A percentile compares a stretch with the other conserved stretches of the same genome.
phyloP scores from a whole-genome alignment of 257 asterid species.

The Vinca minor region DNA sequence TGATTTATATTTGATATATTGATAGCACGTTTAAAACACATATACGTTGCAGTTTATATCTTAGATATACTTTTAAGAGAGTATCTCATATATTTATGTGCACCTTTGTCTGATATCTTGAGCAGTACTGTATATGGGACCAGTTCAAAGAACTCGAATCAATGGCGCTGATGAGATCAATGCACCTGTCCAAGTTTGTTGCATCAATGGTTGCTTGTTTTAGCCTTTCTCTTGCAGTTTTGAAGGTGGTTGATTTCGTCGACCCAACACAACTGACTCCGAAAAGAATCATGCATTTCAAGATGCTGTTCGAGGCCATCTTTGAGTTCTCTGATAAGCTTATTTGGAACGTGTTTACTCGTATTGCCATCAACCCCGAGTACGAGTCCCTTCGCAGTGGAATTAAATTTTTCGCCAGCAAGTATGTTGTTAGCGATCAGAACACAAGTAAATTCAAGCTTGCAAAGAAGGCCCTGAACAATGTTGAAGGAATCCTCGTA shows the following conservation, averaged over 20 bases:
- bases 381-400: conserved; percentile 65
- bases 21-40: too few species aligned
- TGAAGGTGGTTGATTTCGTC: conserved; percentile 62
- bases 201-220: conserved; percentile 72
- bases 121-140: conserved; percentile 96
- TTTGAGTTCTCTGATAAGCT: conserved; percentile 58
- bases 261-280: conserved; percentile 46
- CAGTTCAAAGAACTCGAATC: conserved; percentile 84
- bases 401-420: conserved; percentile 54
- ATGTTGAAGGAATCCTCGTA: conserved; percentile 50
- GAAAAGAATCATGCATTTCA: conserved; percentile 78
- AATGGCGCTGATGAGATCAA: conserved; percentile 63
- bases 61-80: neutral
- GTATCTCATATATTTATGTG: neutral
- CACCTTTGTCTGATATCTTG: neutral
- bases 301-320: conserved; percentile 68
- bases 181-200: conserved; percentile 75
- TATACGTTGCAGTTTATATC: neutral
- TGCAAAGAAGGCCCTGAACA: conserved; percentile 66
- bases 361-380: conserved; percentile 66
- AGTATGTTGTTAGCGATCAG: conserved; percentile 39
- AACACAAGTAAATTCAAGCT: conserved; percentile 51
- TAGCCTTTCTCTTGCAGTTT: conserved; percentile 63
- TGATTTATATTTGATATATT: too few species aligned
- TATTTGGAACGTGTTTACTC: conserved; percentile 75